Base-by-base conservation (phyloP, 257 asterid genomes). In the Sherardia arvensis region DNA sequence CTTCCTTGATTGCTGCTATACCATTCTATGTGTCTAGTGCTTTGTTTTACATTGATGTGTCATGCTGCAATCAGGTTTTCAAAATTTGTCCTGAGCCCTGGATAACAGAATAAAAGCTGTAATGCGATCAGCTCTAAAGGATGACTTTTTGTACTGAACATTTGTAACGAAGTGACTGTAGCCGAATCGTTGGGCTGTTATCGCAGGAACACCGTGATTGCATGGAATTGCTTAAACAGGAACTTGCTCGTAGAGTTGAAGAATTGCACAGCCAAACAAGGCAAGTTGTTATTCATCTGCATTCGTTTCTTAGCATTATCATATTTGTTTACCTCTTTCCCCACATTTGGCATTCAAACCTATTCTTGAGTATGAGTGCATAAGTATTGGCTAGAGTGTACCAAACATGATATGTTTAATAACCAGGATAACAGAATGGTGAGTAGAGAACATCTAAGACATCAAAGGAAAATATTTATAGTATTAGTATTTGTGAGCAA, bases 191-290 rank as follows among this genome's bases (percentile, higher is more conserved):
- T 66, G 28, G 17, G 10, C 56, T 23, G 30, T 64, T 66, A 23
- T 34, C 20, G 15, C 65, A 79, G 83, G 76, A 75, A 34, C 49
- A 62, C 51, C 53, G 60, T 53, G 72, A 56, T 45, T 27, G 70
- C 34, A 61, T 72, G 65, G 73, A 66, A 64, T 67, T 47, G 30
- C 66, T 75, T 62, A 72, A 75, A 55, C 61, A 62, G 60, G 81
- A 75, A 45, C 62, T 69, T 56, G 58, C 67, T 17, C 48, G 29
- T 15, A 72, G 71, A 65, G 62, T 60, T 59, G 69, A 67, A 67
- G 74, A 69, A 40, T 38, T 76, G 69, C 79, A 75, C 67, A 54
- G 70, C 67, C 70, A 54, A 49, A 66, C 72, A 76, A 79, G 78
- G 84, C 63, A 23, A 66, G 64, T 62, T 61, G 33, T 20, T 49